phyloP scores from a whole-genome alignment of 1,139 yeast genomes.

The Pichia sp. region DNA sequence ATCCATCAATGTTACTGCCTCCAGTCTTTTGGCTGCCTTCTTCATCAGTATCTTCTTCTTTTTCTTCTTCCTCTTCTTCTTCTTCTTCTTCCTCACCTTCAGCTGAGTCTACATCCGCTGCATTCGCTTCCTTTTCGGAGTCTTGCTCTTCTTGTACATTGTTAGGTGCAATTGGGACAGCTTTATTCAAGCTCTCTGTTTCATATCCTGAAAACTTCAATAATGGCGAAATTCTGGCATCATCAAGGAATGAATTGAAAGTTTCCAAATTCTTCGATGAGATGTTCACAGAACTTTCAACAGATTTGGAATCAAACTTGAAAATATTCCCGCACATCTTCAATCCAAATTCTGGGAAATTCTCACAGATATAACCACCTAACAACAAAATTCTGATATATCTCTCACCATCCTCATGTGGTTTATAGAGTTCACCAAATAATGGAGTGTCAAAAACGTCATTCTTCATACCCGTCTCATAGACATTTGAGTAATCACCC shows the following conservation, averaged over 20 bases:
- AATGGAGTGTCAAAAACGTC: constrained; percentile 60
- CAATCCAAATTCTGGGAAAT: constrained; percentile 45
- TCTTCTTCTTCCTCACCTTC: background rate
- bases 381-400: constrained; percentile 44
- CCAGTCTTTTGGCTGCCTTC: no score
- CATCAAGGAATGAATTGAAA: constrained; percentile 21
- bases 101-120: no score
- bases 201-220: constrained; percentile 12
- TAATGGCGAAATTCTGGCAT: constrained; percentile 20
- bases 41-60: constrained; percentile 13
- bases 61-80: constrained; percentile 2
- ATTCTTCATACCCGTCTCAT: constrained; percentile 51
- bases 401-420: constrained; percentile 36
- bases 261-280: constrained; percentile 16
- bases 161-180: no score
- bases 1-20: no score
- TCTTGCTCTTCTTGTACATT: no score
- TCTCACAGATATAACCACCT: constrained; percentile 35
- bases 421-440: constrained; percentile 48
- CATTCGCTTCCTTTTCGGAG: no score
- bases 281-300: constrained; percentile 2
- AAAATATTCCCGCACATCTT: constrained; percentile 39
- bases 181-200: no score
- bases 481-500: constrained; percentile 43
- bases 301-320: constrained; percentile 27